A percentile compares a stretch with the other conserved stretches of the same genome.
Evolutionary conservation across 345 rosid genomes (phyloP).

Genomic region (Euphorbia pulcherrima): DNA sequence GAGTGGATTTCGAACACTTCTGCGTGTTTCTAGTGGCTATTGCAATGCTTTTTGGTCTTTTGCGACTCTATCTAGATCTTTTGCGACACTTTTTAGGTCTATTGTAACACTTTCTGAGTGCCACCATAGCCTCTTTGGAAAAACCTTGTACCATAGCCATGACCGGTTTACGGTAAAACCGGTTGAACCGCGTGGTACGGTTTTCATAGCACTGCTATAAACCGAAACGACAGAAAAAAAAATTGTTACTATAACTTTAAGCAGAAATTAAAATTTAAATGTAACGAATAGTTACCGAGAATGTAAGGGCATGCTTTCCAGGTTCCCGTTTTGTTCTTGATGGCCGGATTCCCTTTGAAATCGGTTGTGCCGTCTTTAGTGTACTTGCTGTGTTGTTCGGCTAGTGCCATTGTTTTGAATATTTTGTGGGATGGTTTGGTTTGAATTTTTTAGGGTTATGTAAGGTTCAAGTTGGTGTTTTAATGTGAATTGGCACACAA

Average conservation of each 20-base stretch:
- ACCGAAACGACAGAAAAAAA: background rate
- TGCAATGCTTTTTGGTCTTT: no score
- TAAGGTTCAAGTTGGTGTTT: background rate
- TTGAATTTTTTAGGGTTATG: background rate
- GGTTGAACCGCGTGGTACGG: no score
- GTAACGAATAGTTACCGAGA: conserved; percentile 31
- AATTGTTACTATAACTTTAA: no score
- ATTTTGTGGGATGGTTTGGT: background rate
- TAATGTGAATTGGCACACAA: conserved; percentile 23
- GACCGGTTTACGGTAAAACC: no score
- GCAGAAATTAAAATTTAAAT: no score
- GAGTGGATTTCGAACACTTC: no score
- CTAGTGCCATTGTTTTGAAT: conserved; percentile 19
- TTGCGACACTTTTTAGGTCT: no score
- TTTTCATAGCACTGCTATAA: background rate
- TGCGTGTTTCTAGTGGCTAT: no score
- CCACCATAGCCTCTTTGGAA: no score
- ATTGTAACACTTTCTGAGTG: no score
- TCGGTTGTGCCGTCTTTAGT: conserved; percentile 39
- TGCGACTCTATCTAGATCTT: no score
- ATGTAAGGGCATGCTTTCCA: conserved; percentile 43
- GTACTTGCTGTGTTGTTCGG: conserved; percentile 25
- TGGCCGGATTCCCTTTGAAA: conserved; percentile 30
- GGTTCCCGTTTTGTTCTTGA: conserved; percentile 36
- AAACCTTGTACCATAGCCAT: no score